These are phyloP conservation scores for Lycium ferocissimum DNA, from an alignment of 257 asterid genomes.

Conservation along the genomic window DNA sequence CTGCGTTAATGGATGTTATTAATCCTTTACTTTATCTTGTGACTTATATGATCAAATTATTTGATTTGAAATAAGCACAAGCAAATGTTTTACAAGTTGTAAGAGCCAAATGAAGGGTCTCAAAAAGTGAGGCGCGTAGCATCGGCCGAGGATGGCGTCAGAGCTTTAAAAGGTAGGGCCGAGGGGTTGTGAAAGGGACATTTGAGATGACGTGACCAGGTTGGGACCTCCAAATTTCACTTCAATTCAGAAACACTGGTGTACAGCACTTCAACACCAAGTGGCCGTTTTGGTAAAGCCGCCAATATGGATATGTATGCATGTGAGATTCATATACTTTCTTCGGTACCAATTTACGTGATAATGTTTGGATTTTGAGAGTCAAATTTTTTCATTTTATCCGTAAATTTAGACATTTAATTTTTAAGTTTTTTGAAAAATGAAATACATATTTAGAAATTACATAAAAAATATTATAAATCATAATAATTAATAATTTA, in stretches of 20 bases:
- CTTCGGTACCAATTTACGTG: too few relatives aligned
- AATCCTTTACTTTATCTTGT: background rate
- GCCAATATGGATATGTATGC: background rate
- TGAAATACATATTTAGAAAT: too few relatives aligned
- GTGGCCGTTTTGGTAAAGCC: conserved; percentile 9
- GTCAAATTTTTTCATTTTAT: too few relatives aligned
- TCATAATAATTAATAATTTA: too few relatives aligned
- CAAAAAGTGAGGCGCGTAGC: background rate
- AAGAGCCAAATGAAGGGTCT: background rate
- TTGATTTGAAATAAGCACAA: too few relatives aligned
- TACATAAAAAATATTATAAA: too few relatives aligned
- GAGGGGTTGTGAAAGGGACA: background rate
- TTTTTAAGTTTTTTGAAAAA: too few relatives aligned
- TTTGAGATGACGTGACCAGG: conserved; percentile 10
- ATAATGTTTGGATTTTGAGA: too few relatives aligned
- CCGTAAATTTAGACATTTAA: too few relatives aligned
- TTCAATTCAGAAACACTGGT: background rate
- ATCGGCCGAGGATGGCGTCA: background rate
- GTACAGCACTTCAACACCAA: background rate
- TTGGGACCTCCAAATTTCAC: background rate
- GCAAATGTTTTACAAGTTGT: too few relatives aligned
- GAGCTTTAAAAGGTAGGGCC: background rate
- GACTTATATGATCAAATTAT: background rate
- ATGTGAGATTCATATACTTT: too few relatives aligned
- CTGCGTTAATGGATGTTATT: too few relatives aligned